These are phyloP conservation scores for Physaria fendleri DNA, from an alignment of 345 rosid genomes.

Conservation along the genomic window DNA sequence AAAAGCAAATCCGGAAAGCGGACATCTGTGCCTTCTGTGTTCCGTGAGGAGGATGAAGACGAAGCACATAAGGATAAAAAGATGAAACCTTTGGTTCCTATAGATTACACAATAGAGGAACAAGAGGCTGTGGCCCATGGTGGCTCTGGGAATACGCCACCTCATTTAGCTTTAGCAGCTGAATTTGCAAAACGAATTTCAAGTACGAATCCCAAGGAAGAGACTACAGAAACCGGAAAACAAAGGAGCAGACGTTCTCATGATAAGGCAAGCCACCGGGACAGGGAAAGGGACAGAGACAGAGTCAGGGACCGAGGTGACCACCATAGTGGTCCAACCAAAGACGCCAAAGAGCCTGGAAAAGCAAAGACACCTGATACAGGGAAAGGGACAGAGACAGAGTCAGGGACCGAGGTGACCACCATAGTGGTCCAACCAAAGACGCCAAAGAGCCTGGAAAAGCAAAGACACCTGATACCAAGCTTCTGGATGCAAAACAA, in stretches of 20 bases:
- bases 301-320: constrained; percentile 39
- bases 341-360: no score
- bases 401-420: constrained; percentile 50
- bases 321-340: no score
- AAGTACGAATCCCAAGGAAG: constrained; percentile 58
- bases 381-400: constrained; percentile 46
- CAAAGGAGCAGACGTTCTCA: constrained; percentile 71
- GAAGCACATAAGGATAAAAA: constrained; percentile 77
- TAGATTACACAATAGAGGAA: constrained; percentile 94
- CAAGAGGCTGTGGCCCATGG: constrained; percentile 60
- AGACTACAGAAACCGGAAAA: constrained; percentile 61
- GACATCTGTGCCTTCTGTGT: constrained; percentile 86
- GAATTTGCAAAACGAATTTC: constrained; percentile 91
- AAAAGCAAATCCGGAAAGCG: constrained; percentile 87
- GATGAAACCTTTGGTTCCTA: constrained; percentile 96
- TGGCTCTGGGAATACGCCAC: constrained; percentile 54
- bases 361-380: no score
- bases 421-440: constrained; percentile 24
- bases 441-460: constrained; percentile 37
- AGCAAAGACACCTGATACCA: constrained; percentile 60
- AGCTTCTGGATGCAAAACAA: constrained; percentile 88
- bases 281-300: constrained; percentile 50
- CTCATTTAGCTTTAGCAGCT: constrained; percentile 87
- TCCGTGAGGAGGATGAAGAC: constrained; percentile 91
- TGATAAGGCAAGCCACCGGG: constrained; percentile 64